Evolutionary conservation across 345 rosid genomes (phyloP), one percentile per base, ranked within the genome.

Genomic region (Triadica sebifera): DNA sequence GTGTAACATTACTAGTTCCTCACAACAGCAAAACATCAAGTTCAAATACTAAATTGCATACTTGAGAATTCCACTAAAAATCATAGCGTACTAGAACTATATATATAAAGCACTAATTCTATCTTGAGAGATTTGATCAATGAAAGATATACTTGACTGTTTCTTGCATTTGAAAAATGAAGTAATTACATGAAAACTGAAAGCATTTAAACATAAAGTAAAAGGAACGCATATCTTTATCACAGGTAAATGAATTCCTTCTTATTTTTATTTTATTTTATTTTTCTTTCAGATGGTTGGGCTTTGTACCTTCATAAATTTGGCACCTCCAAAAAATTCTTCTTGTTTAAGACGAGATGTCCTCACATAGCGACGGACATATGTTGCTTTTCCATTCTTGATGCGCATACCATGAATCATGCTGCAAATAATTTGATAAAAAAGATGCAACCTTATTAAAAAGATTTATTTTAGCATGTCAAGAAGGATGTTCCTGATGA

Each of bases 341-440:
- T 94, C 98, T 81, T 92, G 98, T 77, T 90, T 87, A 73, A 94
- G 85, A 43, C 87, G 89, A 11, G 97, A 89, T 38, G 97, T 94
- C 88, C 68, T 86, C 51, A 94, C 93, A 76, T 75, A 92, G 47
- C 93, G 93, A 64, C 92, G 86, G 56, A 94, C 95, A 79, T 92
- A 91, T n/a, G 93, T 83, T 46, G 98, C 97, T 78, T 89, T 92
- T 47, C 97, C 98, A 79, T 91, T 85, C 77, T 89, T 89, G 74
- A 94, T 92, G 64, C 90, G 93, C 80, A 94, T 66, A 13, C 95
- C 98, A 84, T 94, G 97, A 74, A 94, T 89, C 98, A 94, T 94
- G 65, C 97, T 92, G 90, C 78, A 80, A 72, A 74, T 53, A 39
- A 69, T 68, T 19, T 38, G 29, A 66, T 38, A 17, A 17, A 0